Conservation (phyloP, 1,139 yeast genomes). For the Suhomyces bokatorum region DNA sequence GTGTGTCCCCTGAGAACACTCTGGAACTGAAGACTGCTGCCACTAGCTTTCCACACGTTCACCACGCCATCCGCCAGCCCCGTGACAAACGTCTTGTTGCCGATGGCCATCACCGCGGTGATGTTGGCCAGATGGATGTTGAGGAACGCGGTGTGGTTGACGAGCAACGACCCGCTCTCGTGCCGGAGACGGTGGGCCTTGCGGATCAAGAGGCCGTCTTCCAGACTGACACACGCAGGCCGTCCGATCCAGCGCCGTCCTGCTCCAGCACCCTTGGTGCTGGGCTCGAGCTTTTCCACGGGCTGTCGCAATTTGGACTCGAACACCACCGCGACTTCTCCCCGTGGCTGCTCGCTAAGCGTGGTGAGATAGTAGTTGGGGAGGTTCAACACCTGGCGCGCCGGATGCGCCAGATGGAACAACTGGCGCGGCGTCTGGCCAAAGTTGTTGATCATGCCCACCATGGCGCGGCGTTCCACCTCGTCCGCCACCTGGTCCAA, state of each 20-base stretch:
- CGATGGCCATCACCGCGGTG: slow-evolving; percentile 36
- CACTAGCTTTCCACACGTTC: slow-evolving; percentile 51
- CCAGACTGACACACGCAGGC: slow-evolving; percentile 38
- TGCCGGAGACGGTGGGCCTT: slow-evolving; percentile 30
- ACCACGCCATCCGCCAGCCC: slow-evolving; percentile 59
- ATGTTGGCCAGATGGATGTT: slow-evolving; percentile 42
- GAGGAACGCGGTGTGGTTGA: slow-evolving; percentile 45
- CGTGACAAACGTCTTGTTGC: slow-evolving; percentile 46
- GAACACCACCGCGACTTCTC: slow-evolving; percentile 31
- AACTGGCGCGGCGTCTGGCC: slow-evolving; percentile 85
- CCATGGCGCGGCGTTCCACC: slow-evolving; percentile 68
- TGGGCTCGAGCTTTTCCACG: slow-evolving; percentile 41
- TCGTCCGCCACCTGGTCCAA: slow-evolving; percentile 72
- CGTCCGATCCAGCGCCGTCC: slow-evolving; percentile 49
- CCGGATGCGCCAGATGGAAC: slow-evolving; percentile 64
- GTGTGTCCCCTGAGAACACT: slow-evolving; percentile 58
- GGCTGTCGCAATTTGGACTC: slow-evolving; percentile 39
- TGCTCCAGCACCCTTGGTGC: slow-evolving; percentile 21
- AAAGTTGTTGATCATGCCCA: slow-evolving; percentile 83
- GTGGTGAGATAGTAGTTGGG: slow-evolving; percentile 37
- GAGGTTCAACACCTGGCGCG: slow-evolving; percentile 39
- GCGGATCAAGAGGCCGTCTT: slow-evolving; percentile 42
- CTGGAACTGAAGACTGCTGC: slow-evolving; percentile 39
- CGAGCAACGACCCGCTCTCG: slow-evolving; percentile 37
- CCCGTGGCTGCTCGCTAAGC: slow-evolving; percentile 19